Percentiles rank a stretch among this genome's conserved stretches.
Conservation (phyloP, 2,329 filamentous ascomycete genomes). For the Elsinoe batatas region DNA sequence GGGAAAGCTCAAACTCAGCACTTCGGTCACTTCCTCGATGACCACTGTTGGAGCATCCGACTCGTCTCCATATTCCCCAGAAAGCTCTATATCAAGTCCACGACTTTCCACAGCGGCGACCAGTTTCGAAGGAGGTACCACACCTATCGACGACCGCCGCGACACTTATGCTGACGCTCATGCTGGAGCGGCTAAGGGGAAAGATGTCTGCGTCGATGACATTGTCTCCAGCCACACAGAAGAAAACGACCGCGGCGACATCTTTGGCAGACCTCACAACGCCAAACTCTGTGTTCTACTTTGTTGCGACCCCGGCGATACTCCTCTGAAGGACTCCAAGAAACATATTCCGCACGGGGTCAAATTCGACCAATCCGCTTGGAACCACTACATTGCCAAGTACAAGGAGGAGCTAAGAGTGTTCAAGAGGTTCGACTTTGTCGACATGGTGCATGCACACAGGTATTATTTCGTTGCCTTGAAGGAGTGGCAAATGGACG, state of each 20-base stretch:
- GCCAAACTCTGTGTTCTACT: neutral
- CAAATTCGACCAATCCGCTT: neutral
- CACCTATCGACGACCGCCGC: too few species aligned
- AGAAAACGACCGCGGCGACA: neutral
- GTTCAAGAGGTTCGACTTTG: neutral
- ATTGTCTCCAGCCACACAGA: too few species aligned
- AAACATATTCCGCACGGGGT: neutral
- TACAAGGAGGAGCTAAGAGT: neutral
- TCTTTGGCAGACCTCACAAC: neutral
- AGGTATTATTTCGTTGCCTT: neutral
- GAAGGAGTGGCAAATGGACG: neutral
- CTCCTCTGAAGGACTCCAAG: neutral
- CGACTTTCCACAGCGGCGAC: too few species aligned
- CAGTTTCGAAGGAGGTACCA: too few species aligned
- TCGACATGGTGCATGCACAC: neutral
- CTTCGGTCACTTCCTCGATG: neutral
- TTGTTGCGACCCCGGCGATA: neutral
- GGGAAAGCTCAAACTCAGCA: neutral
- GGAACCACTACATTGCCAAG: neutral
- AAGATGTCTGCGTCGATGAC: too few species aligned
- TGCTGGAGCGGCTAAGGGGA: too few species aligned
- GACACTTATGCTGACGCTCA: too few species aligned
- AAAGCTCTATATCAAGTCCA: neutral
- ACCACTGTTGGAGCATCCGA: neutral
- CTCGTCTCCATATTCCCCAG: neutral